Percentiles rank a stretch among this genome's conserved stretches.
Conservation (phyloP, 2,329 filamentous ascomycete genomes). For the Plenodomus lindquistii region DNA sequence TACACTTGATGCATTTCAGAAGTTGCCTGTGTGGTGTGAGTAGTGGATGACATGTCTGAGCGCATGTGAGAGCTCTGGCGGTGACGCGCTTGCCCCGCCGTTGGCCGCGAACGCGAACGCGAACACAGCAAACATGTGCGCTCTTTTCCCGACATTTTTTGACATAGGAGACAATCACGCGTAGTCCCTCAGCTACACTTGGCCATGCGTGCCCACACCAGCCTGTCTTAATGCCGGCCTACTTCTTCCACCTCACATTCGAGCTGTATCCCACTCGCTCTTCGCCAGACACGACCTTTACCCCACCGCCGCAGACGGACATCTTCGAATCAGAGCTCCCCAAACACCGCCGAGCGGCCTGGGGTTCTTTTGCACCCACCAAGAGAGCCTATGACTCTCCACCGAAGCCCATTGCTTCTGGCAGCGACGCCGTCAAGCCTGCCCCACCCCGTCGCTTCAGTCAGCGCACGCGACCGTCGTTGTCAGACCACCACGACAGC, state of each 20-base stretch:
- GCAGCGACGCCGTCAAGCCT: slow-evolving; percentile 24
- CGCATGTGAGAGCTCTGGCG: not conserved
- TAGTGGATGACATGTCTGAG: not conserved
- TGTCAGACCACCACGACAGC: slow-evolving; percentile 42
- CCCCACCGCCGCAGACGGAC: slow-evolving; percentile 48
- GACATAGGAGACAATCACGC: not conserved
- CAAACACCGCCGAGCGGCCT: slow-evolving; percentile 46
- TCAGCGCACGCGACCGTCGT: slow-evolving; percentile 40
- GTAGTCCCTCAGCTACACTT: not conserved
- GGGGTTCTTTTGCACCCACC: slow-evolving; percentile 32
- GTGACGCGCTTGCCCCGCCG: slow-evolving; percentile 2
- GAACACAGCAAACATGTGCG: slow-evolving; percentile 2
- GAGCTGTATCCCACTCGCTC: slow-evolving; percentile 57
- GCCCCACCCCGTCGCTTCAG: slow-evolving; percentile 29
- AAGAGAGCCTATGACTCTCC: slow-evolving; percentile 16
- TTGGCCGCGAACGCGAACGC: not conserved
- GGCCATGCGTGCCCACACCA: slow-evolving; percentile 16
- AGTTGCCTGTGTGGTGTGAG: no score
- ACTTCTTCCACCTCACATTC: slow-evolving; percentile 66
- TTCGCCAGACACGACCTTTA: slow-evolving; percentile 38
- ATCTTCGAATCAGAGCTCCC: slow-evolving; percentile 53
- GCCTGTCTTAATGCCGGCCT: slow-evolving; percentile 57
- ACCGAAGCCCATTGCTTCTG: slow-evolving; percentile 26
- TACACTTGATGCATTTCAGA: no score
- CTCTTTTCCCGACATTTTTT: no score